Evolutionary conservation across 352 stramenopile genomes (phyloP).

Genomic region (Globisporangium yorkense): DNA sequence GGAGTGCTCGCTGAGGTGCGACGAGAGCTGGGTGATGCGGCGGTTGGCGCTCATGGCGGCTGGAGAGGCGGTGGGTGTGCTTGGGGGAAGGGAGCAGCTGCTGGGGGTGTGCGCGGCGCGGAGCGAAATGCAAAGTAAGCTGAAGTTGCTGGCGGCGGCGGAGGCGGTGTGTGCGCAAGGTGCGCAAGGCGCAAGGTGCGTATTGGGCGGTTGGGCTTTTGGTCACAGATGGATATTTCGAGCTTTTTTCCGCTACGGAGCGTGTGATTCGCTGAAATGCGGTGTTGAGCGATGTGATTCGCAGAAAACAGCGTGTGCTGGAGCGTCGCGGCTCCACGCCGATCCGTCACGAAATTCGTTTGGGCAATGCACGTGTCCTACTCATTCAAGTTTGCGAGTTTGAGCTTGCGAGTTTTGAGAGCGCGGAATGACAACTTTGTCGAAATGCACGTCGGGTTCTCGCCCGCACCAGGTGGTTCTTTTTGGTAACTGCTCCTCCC

Average conservation of each 20-base stretch:
- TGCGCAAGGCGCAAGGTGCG: background rate
- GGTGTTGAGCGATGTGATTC: background rate
- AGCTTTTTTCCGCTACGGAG: background rate
- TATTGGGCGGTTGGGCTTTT: too few relatives aligned
- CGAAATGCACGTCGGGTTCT: background rate
- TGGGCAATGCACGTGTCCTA: slow-evolving; percentile 7
- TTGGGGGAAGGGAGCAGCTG: background rate
- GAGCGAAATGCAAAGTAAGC: slow-evolving; percentile 46
- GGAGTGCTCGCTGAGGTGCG: slow-evolving; percentile 57
- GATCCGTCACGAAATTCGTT: slow-evolving; percentile 40
- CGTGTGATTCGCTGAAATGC: slow-evolving; percentile 5
- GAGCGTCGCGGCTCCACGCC: slow-evolving; percentile 29
- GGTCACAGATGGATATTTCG: too few relatives aligned
- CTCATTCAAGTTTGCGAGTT: too few relatives aligned
- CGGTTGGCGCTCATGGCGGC: slow-evolving; percentile 52
- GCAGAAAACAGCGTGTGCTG: background rate
- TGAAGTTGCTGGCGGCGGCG: slow-evolving; percentile 5
- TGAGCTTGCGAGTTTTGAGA: too few relatives aligned
- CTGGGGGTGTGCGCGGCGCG: slow-evolving; percentile 17
- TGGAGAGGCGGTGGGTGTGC: background rate
- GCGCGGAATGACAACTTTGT: slow-evolving; percentile 1
- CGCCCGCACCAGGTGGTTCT: slow-evolving; percentile 6
- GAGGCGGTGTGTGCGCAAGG: background rate
- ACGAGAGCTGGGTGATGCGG: slow-evolving; percentile 70
- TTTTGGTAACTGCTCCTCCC: slow-evolving; percentile 13